Evolutionary conservation across 1,139 yeast genomes (phyloP).

Genomic region (Candida gigantensis): DNA sequence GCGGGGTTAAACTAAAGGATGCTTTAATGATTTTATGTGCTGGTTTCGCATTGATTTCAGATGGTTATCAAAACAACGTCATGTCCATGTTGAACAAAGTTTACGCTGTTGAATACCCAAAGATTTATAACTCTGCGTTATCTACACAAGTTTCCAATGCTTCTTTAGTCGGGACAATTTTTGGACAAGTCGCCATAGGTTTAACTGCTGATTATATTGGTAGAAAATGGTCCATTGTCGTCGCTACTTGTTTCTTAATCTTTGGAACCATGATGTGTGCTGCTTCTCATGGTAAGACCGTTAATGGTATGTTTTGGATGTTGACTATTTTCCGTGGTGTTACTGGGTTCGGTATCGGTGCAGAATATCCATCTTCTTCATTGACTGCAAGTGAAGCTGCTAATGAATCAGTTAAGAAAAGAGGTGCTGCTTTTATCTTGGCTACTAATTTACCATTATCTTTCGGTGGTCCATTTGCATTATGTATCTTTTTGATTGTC

Average conservation of each 20-base stretch:
- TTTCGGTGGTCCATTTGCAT: conserved; percentile 78
- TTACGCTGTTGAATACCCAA: conserved; percentile 32
- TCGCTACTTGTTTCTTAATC: conserved; percentile 46
- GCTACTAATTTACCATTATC: conserved; percentile 74
- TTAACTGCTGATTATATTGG: conserved; percentile 47
- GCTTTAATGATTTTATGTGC: conserved; percentile 42
- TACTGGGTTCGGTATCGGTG: conserved; percentile 76
- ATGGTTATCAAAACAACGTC: conserved; percentile 55
- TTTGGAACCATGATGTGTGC: conserved; percentile 51
- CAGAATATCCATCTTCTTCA: conserved; percentile 73
- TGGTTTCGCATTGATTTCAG: conserved; percentile 54
- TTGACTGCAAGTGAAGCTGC: conserved; percentile 75
- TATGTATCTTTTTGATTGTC: conserved; percentile 65
- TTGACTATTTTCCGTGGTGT: conserved; percentile 65
- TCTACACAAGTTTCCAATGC: conserved; percentile 52
- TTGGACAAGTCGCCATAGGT: conserved; percentile 51
- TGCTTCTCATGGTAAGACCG: conserved; percentile 46
- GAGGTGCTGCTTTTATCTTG: conserved; percentile 65
- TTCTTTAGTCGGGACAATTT: conserved; percentile 49
- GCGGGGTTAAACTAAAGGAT: conserved; percentile 32
- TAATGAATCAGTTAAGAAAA: conserved; percentile 56
- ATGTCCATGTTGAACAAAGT: conserved; percentile 48
- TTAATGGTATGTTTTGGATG: conserved; percentile 67
- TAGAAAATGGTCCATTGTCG: conserved; percentile 48
- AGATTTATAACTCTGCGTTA: conserved; percentile 34